These are phyloP conservation scores for Ambrosia artemisiifolia DNA, from an alignment of 129 eudicot species.

Conservation along the genomic window DNA sequence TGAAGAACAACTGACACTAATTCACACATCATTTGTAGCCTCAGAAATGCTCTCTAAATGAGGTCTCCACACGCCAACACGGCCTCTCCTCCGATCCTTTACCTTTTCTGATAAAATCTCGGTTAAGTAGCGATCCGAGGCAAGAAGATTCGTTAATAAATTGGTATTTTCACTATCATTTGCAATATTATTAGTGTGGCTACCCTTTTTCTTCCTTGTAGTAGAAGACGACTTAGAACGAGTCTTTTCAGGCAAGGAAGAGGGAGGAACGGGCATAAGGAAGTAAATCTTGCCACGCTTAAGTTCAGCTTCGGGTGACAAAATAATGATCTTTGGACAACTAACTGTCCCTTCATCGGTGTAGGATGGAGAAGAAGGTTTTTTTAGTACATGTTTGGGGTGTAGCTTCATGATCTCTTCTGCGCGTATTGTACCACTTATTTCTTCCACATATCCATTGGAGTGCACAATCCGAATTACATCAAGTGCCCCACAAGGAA, in stretches of 20 bases:
- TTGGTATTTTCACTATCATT: conserved; percentile 13
- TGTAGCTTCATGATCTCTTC: conserved; percentile 67
- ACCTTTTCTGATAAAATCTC: conserved; percentile 75
- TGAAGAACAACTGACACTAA: conserved; percentile 12
- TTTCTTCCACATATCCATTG: conserved; percentile 78
- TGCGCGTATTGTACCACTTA: conserved; percentile 59
- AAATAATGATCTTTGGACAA: conserved; percentile 60
- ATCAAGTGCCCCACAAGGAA: conserved; percentile 93
- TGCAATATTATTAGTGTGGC: neutral
- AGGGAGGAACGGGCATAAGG: conserved; percentile 75
- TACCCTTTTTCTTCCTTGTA: conserved; percentile 35
- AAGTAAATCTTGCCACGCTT: conserved; percentile 92
- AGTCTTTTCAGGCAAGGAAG: conserved; percentile 36
- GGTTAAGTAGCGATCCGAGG: conserved; percentile 64
- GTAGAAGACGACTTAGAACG: conserved; percentile 37
- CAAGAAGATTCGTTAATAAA: conserved; percentile 31
- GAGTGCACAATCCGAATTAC: conserved; percentile 85
- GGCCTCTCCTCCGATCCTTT: conserved; percentile 72
- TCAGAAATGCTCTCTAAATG: conserved; percentile 89
- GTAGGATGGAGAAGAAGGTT: conserved; percentile 55
- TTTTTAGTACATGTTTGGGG: conserved; percentile 80
- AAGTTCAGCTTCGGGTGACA: conserved; percentile 82
- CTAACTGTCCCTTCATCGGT: conserved; percentile 32
- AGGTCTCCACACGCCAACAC: conserved; percentile 88
- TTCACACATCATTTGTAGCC: conserved; percentile 31